Base-by-base conservation (phyloP, 352 stramenopile species). In the Pythium scleroteichum region DNA sequence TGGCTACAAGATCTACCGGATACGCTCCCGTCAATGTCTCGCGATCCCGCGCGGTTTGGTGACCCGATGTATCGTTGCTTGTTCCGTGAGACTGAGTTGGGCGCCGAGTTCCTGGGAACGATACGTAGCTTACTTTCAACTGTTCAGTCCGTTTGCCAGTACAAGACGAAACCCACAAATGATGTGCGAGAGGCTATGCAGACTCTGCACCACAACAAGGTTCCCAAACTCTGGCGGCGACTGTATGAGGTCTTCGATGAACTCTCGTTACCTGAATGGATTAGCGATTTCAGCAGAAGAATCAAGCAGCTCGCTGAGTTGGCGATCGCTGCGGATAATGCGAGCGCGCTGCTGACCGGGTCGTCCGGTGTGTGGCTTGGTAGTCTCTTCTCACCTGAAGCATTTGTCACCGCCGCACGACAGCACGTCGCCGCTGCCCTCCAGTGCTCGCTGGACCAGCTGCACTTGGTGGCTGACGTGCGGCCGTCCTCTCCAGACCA, bases 21-120 rank as follows among this genome's bases (percentile, higher is more conserved):
- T 0, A 51, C 76, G 5, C 61, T 91, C 10, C 73, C 78, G n/a
- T 57, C 60, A 27, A 68, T 87, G 50, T 54, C 66, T 16, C 74
- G 75, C 19, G 77, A 92, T 45, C 71, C 76, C 1, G 65, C 69
- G 5, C 73, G 87, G 32, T 90, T 96, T 35, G 74, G 67, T 29
- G 91, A 97, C 59, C 90, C 91, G n/a, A 84, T 98, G 42, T 95
- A 93, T 68, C 91, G 92, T 44, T 98, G 87, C 59, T 79, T 98
- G 64, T 83, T 92, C 71, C 86, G 94, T 40, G 92, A 98, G 63
- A 63, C 93, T 24, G 80, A 93, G 53, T 60, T 90, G 7, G 93
- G 84, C n/a, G 67, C 71, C 0, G 60, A 76, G 20, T 88, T 90
- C 42, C 52, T 98, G 13, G 32, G 33, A 23, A 79, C 61, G n/a